phyloP scores from a whole-genome alignment of 2,329 filamentous ascomycete species.

The Xylariaceae sp. region DNA sequence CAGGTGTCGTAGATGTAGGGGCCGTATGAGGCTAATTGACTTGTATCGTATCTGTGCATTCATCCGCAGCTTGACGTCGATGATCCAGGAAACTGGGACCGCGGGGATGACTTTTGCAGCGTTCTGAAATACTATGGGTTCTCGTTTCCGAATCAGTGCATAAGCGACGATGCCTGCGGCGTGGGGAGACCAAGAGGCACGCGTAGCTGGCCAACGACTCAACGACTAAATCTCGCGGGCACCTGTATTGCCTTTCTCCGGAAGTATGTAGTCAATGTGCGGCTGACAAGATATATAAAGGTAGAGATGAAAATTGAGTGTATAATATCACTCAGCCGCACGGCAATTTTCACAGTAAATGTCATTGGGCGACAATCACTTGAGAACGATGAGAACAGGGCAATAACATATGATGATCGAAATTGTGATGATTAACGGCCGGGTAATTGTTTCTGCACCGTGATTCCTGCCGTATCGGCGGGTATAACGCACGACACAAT shows the following conservation, averaged over 20 bases:
- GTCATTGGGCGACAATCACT: slow-evolving; percentile 12
- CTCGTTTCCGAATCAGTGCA: too few relatives aligned
- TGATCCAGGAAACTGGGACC: slow-evolving; percentile 12
- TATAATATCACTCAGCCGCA: slow-evolving; percentile 18
- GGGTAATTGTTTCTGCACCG: slow-evolving; percentile 21
- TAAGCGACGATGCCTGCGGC: too few relatives aligned
- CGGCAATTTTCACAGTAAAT: slow-evolving; percentile 19
- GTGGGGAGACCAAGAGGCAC: too few relatives aligned
- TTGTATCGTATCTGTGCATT: slow-evolving; percentile 12
- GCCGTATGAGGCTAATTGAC: slow-evolving; percentile 26
- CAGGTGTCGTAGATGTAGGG: slow-evolving; percentile 15
- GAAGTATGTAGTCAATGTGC: slow-evolving; percentile 3
- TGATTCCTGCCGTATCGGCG: slow-evolving; percentile 3
- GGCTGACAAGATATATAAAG: slow-evolving; percentile 4
- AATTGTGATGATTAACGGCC: slow-evolving; percentile 9
- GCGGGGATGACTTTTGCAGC: slow-evolving; percentile 1
- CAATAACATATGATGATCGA: slow-evolving; percentile 14
- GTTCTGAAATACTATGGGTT: too few relatives aligned
- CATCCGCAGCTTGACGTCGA: slow-evolving; percentile 18
- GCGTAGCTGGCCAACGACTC: too few relatives aligned
- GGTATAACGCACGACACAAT: slow-evolving; percentile 1
- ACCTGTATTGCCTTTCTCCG: too few relatives aligned
- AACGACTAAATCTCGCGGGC: too few relatives aligned
- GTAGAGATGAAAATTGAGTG: slow-evolving; percentile 16
- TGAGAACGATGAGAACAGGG: slow-evolving; percentile 12